Percentiles rank a stretch among this genome's conserved stretches.
These are phyloP conservation scores for Rutstroemia sp. DNA, from an alignment of 2,329 filamentous ascomycete genomes.

Conservation along the genomic window DNA sequence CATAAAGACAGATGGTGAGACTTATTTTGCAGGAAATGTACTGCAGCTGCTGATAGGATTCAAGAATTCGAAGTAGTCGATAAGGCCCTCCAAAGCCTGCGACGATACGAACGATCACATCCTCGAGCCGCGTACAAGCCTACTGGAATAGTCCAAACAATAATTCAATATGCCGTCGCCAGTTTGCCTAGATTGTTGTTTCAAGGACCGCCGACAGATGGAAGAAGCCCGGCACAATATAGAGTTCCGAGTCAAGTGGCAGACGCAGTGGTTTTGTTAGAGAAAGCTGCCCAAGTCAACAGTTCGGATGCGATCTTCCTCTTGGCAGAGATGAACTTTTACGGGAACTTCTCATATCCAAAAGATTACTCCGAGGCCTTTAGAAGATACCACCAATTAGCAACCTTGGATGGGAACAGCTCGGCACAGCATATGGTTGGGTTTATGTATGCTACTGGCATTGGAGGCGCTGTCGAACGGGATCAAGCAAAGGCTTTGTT, in stretches of 20 bases:
- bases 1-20: slow-evolving; percentile 24
- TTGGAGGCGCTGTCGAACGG: slow-evolving; percentile 70
- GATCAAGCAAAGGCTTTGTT: slow-evolving; percentile 89
- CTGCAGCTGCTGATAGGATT: slow-evolving; percentile 13
- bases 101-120: slow-evolving; percentile 25
- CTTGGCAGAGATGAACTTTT: slow-evolving; percentile 92
- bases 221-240: slow-evolving; percentile 18
- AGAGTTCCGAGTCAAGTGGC: slow-evolving; percentile 44
- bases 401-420: slow-evolving; percentile 71
- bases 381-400: slow-evolving; percentile 71
- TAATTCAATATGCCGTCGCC: slow-evolving; percentile 54
- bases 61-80: slow-evolving; percentile 29
- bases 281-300: slow-evolving; percentile 45
- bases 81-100: slow-evolving; percentile 31
- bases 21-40: not conserved
- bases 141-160: slow-evolving; percentile 48
- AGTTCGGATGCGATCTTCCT: slow-evolving; percentile 81
- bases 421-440: slow-evolving; percentile 95
- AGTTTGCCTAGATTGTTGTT: slow-evolving; percentile 58
- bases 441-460: slow-evolving; percentile 89
- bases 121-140: slow-evolving; percentile 36
- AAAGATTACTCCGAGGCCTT: slow-evolving; percentile 75
- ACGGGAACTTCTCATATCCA: slow-evolving; percentile 86
- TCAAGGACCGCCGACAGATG: slow-evolving; percentile 43
- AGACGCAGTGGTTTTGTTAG: slow-evolving; percentile 50